Evolutionary conservation across 1,284 basidiomycete genomes (phyloP).

Genomic region (Leccinum pachyderme): DNA sequence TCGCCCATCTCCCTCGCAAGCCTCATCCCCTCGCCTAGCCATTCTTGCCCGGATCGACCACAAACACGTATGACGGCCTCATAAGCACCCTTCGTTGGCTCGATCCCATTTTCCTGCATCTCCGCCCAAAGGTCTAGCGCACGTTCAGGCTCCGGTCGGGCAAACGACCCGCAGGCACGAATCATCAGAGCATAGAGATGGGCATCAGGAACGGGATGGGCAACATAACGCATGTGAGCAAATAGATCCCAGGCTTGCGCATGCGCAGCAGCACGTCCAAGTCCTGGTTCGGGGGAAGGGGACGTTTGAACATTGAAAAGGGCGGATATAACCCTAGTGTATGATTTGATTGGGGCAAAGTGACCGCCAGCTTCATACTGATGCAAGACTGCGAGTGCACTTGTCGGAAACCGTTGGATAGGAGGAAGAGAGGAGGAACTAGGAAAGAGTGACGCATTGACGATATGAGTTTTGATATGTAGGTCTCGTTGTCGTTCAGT

Average conservation of each 20-base stretch:
- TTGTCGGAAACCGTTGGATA: slow-evolving; percentile 45
- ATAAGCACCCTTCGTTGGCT: slow-evolving; percentile 72
- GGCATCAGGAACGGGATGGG: slow-evolving; percentile 79
- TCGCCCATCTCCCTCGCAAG: slow-evolving; percentile 81
- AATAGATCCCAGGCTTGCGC: slow-evolving; percentile 93
- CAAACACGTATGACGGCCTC: slow-evolving; percentile 82
- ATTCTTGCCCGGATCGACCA: slow-evolving; percentile 59
- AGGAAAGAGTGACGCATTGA: slow-evolving; percentile 9
- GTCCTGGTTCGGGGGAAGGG: slow-evolving; percentile 31
- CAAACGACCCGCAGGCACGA: slow-evolving; percentile 68
- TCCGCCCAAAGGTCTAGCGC: slow-evolving; percentile 93
- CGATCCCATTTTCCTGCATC: slow-evolving; percentile 65
- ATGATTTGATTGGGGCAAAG: slow-evolving; percentile 62
- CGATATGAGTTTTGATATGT: slow-evolving; percentile 63
- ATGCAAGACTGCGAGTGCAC: slow-evolving; percentile 62
- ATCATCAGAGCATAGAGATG: slow-evolving; percentile 87
- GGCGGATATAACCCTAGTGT: slow-evolving; percentile 59
- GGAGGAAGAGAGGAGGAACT: slow-evolving; percentile 25
- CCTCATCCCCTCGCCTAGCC: slow-evolving; percentile 76
- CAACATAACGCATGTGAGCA: slow-evolving; percentile 92
- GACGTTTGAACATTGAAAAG: slow-evolving; percentile 51
- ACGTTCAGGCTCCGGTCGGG: slow-evolving; percentile 77
- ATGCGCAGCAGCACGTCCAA: slow-evolving; percentile 39
- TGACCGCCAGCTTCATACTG: slow-evolving; percentile 58
- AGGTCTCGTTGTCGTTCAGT: slow-evolving; percentile 62